Conservation (phyloP, 805 yeast species). For the Candida manassasensis region DNA sequence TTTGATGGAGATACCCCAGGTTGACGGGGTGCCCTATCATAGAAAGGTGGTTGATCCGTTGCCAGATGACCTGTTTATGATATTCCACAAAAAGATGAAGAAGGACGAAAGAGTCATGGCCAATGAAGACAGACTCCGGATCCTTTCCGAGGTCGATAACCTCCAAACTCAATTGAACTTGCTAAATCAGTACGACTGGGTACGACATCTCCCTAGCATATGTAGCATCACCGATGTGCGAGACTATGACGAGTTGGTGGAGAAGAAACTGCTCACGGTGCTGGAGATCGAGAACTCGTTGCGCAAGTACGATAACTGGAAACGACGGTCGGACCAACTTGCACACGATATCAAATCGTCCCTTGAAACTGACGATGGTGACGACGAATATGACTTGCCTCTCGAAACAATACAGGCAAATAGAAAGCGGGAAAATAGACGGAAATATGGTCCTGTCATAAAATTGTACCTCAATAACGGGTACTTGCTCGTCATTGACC, state of each 20-base stretch:
- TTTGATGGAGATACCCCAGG: neutral
- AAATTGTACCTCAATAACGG: constrained; percentile 35
- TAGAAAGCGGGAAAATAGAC: constrained; percentile 20
- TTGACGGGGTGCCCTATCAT: neutral
- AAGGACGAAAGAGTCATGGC: constrained; percentile 61
- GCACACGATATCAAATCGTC: constrained; percentile 20
- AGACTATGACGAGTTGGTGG: constrained; percentile 46
- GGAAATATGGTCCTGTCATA: constrained; percentile 31
- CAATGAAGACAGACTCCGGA: constrained; percentile 48
- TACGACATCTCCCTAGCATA: constrained; percentile 37
- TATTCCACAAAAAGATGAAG: constrained; percentile 56
- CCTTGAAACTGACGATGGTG: constrained; percentile 9
- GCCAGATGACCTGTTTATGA: constrained; percentile 36
- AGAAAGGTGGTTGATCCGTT: constrained; percentile 36
- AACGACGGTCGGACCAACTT: constrained; percentile 24
- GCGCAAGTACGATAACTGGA: constrained; percentile 36
- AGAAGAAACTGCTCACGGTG: constrained; percentile 50
- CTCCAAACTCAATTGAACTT: constrained; percentile 41
- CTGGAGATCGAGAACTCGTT: constrained; percentile 40
- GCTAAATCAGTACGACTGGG: constrained; percentile 44
- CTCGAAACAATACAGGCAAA: constrained; percentile 18
- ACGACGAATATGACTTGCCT: constrained; percentile 23
- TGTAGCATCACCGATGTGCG: constrained; percentile 46
- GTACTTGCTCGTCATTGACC: constrained; percentile 36
- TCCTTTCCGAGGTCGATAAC: constrained; percentile 54